These are phyloP conservation scores for Paramyrothecium roridum DNA, from an alignment of 2,329 filamentous ascomycete genomes.

Conservation along the genomic window DNA sequence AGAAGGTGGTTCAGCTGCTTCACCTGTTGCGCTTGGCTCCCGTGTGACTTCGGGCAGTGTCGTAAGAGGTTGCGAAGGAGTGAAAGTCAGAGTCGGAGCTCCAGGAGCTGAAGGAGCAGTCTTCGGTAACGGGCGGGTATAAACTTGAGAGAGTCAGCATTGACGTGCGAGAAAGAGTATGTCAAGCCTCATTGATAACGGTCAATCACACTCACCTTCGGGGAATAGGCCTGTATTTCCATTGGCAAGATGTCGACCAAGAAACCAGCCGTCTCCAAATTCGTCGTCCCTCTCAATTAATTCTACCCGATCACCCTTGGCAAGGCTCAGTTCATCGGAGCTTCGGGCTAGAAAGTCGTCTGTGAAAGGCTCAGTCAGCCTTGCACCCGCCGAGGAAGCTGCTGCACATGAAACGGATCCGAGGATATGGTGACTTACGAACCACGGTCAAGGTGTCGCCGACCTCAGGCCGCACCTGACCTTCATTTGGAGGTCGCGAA, in stretches of 20 bases:
- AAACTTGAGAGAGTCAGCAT: conserved; percentile 43
- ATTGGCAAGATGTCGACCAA: conserved; percentile 71
- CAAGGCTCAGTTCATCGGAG: conserved; percentile 85
- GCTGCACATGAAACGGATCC: background rate
- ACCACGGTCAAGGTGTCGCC: conserved; percentile 70
- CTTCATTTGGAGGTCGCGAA: conserved; percentile 32
- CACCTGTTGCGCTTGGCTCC: conserved; percentile 15
- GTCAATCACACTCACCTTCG: conserved; percentile 59
- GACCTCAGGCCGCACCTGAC: conserved; percentile 49
- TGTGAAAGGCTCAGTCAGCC: conserved; percentile 30
- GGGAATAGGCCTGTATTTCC: conserved; percentile 77
- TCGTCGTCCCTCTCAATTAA: conserved; percentile 83
- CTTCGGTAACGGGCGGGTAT: conserved; percentile 57
- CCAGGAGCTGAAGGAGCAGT: conserved; percentile 10
- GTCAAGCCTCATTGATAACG: conserved; percentile 3
- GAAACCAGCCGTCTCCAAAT: conserved; percentile 84
- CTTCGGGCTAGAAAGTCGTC: conserved; percentile 92
- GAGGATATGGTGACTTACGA: conserved; percentile 48
- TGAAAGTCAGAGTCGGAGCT: conserved; percentile 21
- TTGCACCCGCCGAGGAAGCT: conserved; percentile 6
- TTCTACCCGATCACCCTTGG: conserved; percentile 81
- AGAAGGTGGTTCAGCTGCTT: conserved; percentile 2
- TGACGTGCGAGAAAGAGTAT: conserved; percentile 5
- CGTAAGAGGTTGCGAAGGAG: conserved; percentile 23
- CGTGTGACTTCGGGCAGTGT: conserved; percentile 26